phyloP scores from a whole-genome alignment of 192 early-diverging fungal genomes.

The Thamnidium elegans region DNA sequence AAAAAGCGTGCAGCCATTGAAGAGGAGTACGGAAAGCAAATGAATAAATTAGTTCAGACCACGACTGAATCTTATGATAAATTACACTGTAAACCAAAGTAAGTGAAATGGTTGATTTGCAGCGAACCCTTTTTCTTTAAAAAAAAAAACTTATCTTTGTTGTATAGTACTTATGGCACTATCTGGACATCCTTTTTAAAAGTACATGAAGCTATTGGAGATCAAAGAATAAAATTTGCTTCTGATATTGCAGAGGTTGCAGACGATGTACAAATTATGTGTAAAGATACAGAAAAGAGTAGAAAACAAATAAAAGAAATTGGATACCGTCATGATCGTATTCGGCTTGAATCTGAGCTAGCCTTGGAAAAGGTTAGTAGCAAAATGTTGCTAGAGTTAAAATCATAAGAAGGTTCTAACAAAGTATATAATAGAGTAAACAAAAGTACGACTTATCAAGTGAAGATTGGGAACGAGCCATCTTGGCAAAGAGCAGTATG shows the following conservation, averaged over 20 bases:
- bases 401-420: no score
- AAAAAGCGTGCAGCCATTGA: constrained; percentile 89
- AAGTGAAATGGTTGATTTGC: background rate
- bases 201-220: constrained; percentile 81
- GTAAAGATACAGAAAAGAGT: constrained; percentile 76
- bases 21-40: constrained; percentile 81
- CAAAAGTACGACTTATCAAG: constrained; percentile 75
- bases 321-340: constrained; percentile 69
- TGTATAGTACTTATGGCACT: constrained; percentile 62
- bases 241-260: constrained; percentile 67
- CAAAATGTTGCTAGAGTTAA: background rate
- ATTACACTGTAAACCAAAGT: constrained; percentile 53
- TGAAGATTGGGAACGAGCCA: constrained; percentile 83
- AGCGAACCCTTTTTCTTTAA: background rate
- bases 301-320: constrained; percentile 85
- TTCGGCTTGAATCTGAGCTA: constrained; percentile 73
- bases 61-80: constrained; percentile 57
- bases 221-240: constrained; percentile 77
- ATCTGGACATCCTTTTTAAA: constrained; percentile 71
- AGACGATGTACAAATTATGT: constrained; percentile 71
- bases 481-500: constrained; percentile 49
- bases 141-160: background rate
- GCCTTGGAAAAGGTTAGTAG: constrained; percentile 75
- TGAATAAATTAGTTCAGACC: constrained; percentile 73
- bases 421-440: constrained; percentile 44